These are phyloP conservation scores for Talaromyces sp. DNA, from an alignment of 2,329 filamentous ascomycete species.

Conservation along the genomic window DNA sequence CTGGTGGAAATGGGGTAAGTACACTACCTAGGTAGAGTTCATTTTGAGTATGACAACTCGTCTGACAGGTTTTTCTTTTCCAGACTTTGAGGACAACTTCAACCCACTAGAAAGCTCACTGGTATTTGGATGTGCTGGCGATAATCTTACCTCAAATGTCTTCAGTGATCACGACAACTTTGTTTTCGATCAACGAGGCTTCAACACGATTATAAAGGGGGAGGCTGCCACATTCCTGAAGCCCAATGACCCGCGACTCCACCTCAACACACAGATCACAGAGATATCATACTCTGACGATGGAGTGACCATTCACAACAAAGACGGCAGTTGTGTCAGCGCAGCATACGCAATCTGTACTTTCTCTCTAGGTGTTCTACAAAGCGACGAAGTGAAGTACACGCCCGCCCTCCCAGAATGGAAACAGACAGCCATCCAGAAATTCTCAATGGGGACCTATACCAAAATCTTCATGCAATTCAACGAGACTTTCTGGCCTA, in stretches of 20 bases:
- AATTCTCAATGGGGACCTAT: slow-evolving; percentile 71
- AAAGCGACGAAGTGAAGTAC: slow-evolving; percentile 63
- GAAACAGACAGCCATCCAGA: slow-evolving; percentile 66
- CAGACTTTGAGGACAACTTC: slow-evolving; percentile 62
- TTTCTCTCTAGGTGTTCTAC: slow-evolving; percentile 69
- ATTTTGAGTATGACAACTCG: not conserved
- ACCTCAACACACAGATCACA: slow-evolving; percentile 61
- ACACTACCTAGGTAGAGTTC: slow-evolving; percentile 48
- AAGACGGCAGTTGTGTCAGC: slow-evolving; percentile 59
- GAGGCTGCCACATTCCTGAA: slow-evolving; percentile 62
- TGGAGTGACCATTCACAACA: slow-evolving; percentile 57
- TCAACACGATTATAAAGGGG: slow-evolving; percentile 60
- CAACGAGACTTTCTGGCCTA: slow-evolving; percentile 66
- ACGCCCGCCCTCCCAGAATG: slow-evolving; percentile 62
- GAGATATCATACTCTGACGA: slow-evolving; percentile 56
- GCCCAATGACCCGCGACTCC: slow-evolving; percentile 57
- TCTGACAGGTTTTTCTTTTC: not conserved
- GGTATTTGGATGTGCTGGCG: slow-evolving; percentile 57
- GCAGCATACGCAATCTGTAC: slow-evolving; percentile 68
- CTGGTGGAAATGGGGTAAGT: slow-evolving; percentile 56
- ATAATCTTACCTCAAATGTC: slow-evolving; percentile 65
- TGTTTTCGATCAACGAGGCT: slow-evolving; percentile 64
- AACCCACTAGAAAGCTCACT: slow-evolving; percentile 60
- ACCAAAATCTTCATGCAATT: slow-evolving; percentile 75
- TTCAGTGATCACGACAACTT: slow-evolving; percentile 65